A percentile compares a stretch with the other conserved stretches of the same genome.
These are phyloP conservation scores for Xylariaceae sp. DNA, from an alignment of 2,329 filamentous ascomycete genomes.

Conservation along the genomic window DNA sequence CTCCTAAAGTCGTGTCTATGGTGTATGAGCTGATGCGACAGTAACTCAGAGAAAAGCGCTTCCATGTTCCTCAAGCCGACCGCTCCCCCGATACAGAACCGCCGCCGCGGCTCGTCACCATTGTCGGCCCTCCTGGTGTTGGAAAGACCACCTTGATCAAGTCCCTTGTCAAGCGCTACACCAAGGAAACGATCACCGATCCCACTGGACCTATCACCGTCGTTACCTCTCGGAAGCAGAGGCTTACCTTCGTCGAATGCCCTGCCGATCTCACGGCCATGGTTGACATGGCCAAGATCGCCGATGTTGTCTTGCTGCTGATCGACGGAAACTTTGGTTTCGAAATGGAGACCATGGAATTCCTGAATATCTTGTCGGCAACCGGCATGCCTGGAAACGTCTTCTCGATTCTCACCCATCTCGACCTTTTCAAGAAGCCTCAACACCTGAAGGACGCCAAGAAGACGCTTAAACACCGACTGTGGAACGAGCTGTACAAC, in stretches of 20 bases:
- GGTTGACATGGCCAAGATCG: constrained; percentile 95
- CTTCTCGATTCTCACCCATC: constrained; percentile 91
- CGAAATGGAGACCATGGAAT: constrained; percentile 99
- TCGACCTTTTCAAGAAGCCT: constrained; percentile 92
- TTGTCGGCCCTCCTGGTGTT: constrained; percentile 90
- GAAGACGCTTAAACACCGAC: constrained; percentile 89
- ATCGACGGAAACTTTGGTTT: constrained; percentile 99
- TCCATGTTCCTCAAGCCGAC: constrained; percentile 96
- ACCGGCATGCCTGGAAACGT: constrained; percentile 98
- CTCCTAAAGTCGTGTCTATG: neutral
- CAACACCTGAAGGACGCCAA: constrained; percentile 80
- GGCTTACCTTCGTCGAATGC: constrained; percentile 93
- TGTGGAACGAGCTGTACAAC: constrained; percentile 96
- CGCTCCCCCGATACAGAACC: constrained; percentile 83
- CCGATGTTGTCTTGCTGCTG: constrained; percentile 94
- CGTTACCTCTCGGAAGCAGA: constrained; percentile 91
- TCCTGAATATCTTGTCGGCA: constrained; percentile 85
- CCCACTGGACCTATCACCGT: constrained; percentile 91
- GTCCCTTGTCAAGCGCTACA: constrained; percentile 64
- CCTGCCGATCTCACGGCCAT: constrained; percentile 95
- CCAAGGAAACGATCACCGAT: constrained; percentile 87
- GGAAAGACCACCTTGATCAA: constrained; percentile 96
- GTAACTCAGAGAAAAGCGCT: constrained; percentile 79
- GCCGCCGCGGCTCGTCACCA: constrained; percentile 84
- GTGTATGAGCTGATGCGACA: constrained; percentile 2